Base-by-base conservation (phyloP, 2,329 filamentous ascomycete species). In the Colletotrichum acutatum region DNA sequence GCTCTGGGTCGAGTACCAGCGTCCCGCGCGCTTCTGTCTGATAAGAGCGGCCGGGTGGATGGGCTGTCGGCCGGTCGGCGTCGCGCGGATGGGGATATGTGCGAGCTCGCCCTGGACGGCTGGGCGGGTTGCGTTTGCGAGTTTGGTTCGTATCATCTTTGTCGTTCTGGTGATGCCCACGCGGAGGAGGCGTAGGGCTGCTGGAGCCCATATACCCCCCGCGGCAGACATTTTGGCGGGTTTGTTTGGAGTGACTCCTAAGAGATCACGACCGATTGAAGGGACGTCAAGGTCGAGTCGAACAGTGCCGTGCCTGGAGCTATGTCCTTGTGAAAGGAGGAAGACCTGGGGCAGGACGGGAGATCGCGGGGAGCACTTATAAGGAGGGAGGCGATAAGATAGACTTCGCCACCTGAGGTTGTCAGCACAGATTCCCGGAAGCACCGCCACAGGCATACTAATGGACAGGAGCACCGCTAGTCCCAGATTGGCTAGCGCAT, bases 151-250 rank as follows among this genome's bases (percentile, higher is more conserved):
- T 71, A 91, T 81, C 76, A 85, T 82, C 75, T 87, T 86, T 72
- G 86, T 85, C 78, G 88, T 85, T 77, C 86, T 87, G 62, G 82
- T 82, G 79, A 87, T 82, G 79, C 88, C 86, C 76, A 83, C 84
- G 79, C 87, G 86, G 78, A 90, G 83, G 77, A 88, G 82, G 80
- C 87, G 87, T 80, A 90, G 82, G 83, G 87, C 86, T 79, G 85
- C 83, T 72, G 88, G 87, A 78, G 86, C 89, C 88, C 86, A 89
- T 80, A 90, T 84, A 82, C 87, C 88, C 84, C 87, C 87, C 80
- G 82, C 80, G 80, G 87, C 86, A 83, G 85, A 85, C 89, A 91
- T 91, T 76, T 76, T 86, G 80, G 76, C 74, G 71, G 74, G 77
- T 75, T 74, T 24, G 28, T 63, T 22, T n/a, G 22, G 6, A 28